A percentile compares a stretch with the other conserved stretches of the same genome.
phyloP scores from a whole-genome alignment of 2,329 filamentous ascomycete species.

The Xylariaceae sp. region DNA sequence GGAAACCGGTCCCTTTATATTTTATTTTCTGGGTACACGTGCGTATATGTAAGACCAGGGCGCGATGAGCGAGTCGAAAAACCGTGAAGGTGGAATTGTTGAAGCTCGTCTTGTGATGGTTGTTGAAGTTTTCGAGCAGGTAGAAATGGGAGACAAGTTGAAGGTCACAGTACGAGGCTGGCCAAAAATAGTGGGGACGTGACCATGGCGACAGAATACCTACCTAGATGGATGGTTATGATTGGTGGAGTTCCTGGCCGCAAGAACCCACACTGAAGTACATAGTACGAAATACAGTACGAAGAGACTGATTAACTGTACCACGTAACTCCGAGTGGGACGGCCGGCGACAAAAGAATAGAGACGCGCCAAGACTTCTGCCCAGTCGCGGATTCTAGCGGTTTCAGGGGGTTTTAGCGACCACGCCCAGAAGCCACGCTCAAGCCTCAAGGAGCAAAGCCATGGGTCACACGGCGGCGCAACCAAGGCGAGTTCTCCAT shows the following conservation, averaged over 20 bases:
- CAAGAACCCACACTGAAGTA: not conserved
- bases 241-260: not conserved
- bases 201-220: no score
- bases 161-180: not conserved
- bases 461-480: no score
- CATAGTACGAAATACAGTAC: not conserved
- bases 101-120: conserved; percentile 7
- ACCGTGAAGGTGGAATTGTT: not conserved
- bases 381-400: no score
- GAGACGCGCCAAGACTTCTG: no score
- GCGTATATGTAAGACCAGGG: not conserved
- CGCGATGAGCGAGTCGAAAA: not conserved
- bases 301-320: no score
- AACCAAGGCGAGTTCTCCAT: no score
- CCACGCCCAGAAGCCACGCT: no score
- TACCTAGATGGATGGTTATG: not conserved
- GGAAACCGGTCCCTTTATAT: not conserved
- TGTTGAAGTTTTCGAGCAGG: conserved; percentile 1
- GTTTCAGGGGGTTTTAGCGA: no score
- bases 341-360: no score
- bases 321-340: no score
- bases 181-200: not conserved
- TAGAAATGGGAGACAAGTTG: not conserved
- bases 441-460: no score
- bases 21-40: not conserved